Evolutionary conservation across 2,329 filamentous ascomycete genomes (phyloP), one percentile per base, ranked within the genome.

Genomic region (Clarireedia monteithiana): DNA sequence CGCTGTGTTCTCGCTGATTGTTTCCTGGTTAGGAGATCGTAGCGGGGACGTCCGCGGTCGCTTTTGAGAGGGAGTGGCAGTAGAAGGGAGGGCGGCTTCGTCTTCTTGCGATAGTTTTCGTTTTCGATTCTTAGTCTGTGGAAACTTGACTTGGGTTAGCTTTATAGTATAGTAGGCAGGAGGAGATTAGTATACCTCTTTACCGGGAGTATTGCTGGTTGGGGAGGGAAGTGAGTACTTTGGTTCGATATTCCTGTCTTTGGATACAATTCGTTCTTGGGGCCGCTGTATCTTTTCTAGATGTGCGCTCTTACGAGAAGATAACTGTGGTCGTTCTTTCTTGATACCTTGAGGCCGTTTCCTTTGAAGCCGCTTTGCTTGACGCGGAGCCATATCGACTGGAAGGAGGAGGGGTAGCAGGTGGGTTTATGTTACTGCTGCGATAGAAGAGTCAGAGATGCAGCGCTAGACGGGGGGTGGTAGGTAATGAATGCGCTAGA

Each of bases 101-200:
- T 56, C 12, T 48, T 30, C 23, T 53, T 36, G 14, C 24, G 30
- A 52, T 53, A n/a, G 42, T 15, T 55, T 55, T 39, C 45, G n/a
- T 55, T 55, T 24, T 20, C 17, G 10, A 48, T 42, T 50, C 27
- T 60, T 30, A 52, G 20, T 38, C 52, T 59, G 56, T 55, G 12
- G 53, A 59, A 59, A 59, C 51, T 62, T 62, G 51, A 59, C 55
- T 57, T 57, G 24, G 51, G 49, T 63, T 62, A 64, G 60, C 58
- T 63, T 59, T 55, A 40, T 60, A 60, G 57, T 49, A 53, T 61
- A 58, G 30, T 34, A 34, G 30, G 27, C 49, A 57, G 50, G 42
- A 53, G 44, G 51, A 53, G 56, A 60, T 57, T 53, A 26, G 17
- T 49, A 60, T 60, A 39, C 56, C 57, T 63, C 45, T 59, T 57